Evolutionary conservation across 257 asterid species (phyloP).

Genomic region (Ballota nigra): DNA sequence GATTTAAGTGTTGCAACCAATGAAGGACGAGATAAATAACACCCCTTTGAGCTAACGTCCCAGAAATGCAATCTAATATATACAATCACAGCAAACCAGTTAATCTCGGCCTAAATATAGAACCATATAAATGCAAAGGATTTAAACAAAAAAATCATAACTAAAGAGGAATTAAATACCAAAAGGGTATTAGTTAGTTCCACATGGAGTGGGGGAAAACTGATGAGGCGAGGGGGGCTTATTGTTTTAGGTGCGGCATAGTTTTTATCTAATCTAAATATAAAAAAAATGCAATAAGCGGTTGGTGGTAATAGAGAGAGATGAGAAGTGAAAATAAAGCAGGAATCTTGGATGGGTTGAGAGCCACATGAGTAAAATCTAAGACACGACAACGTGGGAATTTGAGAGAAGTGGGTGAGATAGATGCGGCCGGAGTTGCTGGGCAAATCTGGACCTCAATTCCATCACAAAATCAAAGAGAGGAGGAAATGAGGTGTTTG

Average conservation of each 20-base stretch:
- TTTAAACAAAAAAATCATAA: background rate
- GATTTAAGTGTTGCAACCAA: conserved; percentile 16
- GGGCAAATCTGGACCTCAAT: conserved; percentile 29
- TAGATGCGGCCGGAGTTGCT: conserved; percentile 34
- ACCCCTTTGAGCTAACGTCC: conserved; percentile 18
- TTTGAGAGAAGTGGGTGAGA: conserved; percentile 29
- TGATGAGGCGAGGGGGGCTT: background rate
- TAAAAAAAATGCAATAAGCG: conserved; percentile 14
- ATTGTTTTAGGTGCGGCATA: conserved; percentile 1
- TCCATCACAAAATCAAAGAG: background rate
- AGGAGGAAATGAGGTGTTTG: background rate
- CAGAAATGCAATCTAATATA: conserved; percentile 24
- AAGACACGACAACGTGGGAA: conserved; percentile 29
- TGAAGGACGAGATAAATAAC: conserved; percentile 4
- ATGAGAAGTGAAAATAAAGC: background rate
- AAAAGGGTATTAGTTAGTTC: conserved; percentile 24
- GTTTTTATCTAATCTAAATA: background rate
- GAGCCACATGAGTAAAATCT: conserved; percentile 32
- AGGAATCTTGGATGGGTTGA: conserved; percentile 23
- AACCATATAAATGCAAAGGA: background rate
- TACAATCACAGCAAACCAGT: conserved; percentile 7
- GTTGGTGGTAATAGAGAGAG: conserved; percentile 23
- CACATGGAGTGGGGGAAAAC: conserved; percentile 15
- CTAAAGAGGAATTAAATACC: background rate
- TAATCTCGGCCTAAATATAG: conserved; percentile 12